Evolutionary conservation across 2,329 filamentous ascomycete species (phyloP), one percentile per base, ranked within the genome.

Genomic region (Graphilbum ipis-grandicollis): DNA sequence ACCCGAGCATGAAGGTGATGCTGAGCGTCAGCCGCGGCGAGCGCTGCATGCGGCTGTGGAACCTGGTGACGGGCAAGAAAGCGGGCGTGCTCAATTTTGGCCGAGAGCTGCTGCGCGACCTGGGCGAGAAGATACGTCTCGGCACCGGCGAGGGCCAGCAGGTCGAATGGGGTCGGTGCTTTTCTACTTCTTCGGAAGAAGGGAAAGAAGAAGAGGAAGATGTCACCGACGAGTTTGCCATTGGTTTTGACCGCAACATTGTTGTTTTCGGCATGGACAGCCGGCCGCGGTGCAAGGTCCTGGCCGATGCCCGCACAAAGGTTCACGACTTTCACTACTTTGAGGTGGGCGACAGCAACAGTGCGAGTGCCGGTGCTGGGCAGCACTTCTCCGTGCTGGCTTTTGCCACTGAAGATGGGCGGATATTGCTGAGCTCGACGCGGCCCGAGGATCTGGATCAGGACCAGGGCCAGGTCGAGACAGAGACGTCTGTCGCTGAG

Each of bases 1-100:
- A 98, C 54, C 88, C 90, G 1, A 92, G 82, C 54, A 83, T 93
- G 70, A 96, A 94, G 60, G 64, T 98, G 35, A 93, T 96, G 82
- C 74, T 98, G 41, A 92, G 75, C 47, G 85, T 96, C 9, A 79
- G 83, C 46, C 83, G 79, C 49, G 85, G 85, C 45, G 90, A 98
- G 60, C 76, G 75, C 45, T 84, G 78, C 50, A 92, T 98, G 81
- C 66, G 90, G 44, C 57, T 96, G 45, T 98, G 90, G 90, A 96
- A 98, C 51, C 56, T 98, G 44, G 85, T 96, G 45, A 96, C 88
- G 3, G 90, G 86, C 14, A 93, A 88, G 61, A 94, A 93, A 60
- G 86, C 86, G 1, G 84, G 86, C 22, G 86, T 93, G 36, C 60
- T 98, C 47, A 90, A 82, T 52, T 96, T 96, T 54, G 71, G 70